Conservation (phyloP, 257 asterid species). For the Scutellaria galericulata region DNA sequence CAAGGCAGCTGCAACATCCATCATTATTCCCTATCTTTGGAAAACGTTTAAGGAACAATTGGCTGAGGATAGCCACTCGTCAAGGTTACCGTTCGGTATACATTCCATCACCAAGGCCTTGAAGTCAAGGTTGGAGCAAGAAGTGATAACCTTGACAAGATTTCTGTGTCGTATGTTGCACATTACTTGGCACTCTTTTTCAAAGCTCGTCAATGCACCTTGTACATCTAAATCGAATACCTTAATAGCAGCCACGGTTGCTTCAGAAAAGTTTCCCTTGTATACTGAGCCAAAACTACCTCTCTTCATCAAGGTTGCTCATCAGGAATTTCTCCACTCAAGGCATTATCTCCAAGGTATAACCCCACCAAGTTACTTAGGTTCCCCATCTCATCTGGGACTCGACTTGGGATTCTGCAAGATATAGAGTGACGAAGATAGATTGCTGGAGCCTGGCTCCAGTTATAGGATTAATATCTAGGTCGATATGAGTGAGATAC, state of each 20-base stretch:
- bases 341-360: background rate
- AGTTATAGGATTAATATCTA: background rate
- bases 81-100: slow-evolving; percentile 26
- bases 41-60: background rate
- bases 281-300: slow-evolving; percentile 12
- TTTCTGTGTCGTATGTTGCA: slow-evolving; percentile 21
- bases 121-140: slow-evolving; percentile 22
- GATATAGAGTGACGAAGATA: slow-evolving; percentile 1
- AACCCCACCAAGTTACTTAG: background rate
- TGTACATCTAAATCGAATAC: background rate
- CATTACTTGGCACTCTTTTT: slow-evolving; percentile 1
- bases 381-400: slow-evolving; percentile 18
- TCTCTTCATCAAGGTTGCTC: background rate
- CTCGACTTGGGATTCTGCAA: background rate
- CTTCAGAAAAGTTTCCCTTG: slow-evolving; percentile 3
- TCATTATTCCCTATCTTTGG: slow-evolving; percentile 13
- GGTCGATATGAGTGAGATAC: background rate
- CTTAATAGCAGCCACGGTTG: slow-evolving; percentile 11
- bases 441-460: slow-evolving; percentile 13
- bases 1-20: background rate
- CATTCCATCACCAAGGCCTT: slow-evolving; percentile 23
- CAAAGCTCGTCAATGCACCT: background rate
- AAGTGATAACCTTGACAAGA: slow-evolving; percentile 25
- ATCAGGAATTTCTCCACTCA: slow-evolving; percentile 23
- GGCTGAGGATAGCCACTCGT: slow-evolving; percentile 8